phyloP scores from a whole-genome alignment of 768 basidiomycete species.

The Phaeotremella fagi region DNA sequence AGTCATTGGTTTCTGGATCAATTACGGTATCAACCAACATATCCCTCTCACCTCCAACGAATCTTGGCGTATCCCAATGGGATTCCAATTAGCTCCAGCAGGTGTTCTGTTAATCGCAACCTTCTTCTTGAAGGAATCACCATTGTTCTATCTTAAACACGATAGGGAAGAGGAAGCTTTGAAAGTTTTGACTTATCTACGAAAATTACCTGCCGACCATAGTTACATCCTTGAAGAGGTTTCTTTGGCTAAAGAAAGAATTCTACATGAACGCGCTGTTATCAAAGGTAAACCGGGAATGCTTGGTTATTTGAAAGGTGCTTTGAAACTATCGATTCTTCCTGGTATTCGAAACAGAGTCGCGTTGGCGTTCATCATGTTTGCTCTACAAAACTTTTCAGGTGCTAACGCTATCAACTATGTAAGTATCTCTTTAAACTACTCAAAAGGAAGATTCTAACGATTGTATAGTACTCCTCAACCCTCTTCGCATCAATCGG shows the following conservation, averaged over 20 bases:
- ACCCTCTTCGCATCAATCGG: constrained; percentile 55
- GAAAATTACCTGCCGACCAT: constrained; percentile 39
- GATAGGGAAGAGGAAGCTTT: constrained; percentile 29
- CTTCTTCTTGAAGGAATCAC: constrained; percentile 46
- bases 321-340: constrained; percentile 1
- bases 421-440: too few species aligned
- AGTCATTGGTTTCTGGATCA: constrained; percentile 48
- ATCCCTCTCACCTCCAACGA: constrained; percentile 11
- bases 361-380: constrained; percentile 21
- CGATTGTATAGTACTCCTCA: constrained; percentile 51
- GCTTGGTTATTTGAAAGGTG: constrained; percentile 7
- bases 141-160: constrained; percentile 17
- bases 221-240: constrained; percentile 30
- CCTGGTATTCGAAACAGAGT: constrained; percentile 40
- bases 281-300: constrained; percentile 1
- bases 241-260: constrained; percentile 2
- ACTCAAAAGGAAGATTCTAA: too few species aligned
- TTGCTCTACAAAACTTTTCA: constrained; percentile 50
- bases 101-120: constrained; percentile 52
- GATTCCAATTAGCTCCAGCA: constrained; percentile 58
- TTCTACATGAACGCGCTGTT: constrained; percentile 16
- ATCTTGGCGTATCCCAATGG: constrained; percentile 45
- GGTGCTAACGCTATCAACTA: constrained; percentile 51
- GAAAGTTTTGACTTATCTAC: constrained; percentile 37
- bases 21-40: constrained; percentile 26